phyloP scores from a whole-genome alignment of 1,139 yeast genomes.

The Suhomyces kunorum region DNA sequence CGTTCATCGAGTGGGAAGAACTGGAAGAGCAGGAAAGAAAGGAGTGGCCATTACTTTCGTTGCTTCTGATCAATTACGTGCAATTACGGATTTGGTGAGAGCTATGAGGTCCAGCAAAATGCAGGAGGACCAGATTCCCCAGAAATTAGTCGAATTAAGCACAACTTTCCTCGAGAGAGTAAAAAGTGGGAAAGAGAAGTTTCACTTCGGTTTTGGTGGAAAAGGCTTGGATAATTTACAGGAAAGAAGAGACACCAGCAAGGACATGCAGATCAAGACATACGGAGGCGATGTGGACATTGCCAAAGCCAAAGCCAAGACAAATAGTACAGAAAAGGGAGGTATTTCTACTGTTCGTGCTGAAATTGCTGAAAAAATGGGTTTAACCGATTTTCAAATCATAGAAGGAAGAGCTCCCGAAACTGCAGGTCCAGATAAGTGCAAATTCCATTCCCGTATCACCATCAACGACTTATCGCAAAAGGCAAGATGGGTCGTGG shows the following conservation, averaged over 20 bases:
- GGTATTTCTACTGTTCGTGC: slow-evolving; percentile 5
- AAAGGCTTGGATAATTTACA: slow-evolving; percentile 85
- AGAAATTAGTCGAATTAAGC: slow-evolving; percentile 54
- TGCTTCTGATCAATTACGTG: slow-evolving; percentile 61
- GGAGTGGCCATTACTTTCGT: slow-evolving; percentile 84
- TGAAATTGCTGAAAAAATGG: slow-evolving; percentile 24
- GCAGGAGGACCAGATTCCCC: slow-evolving; percentile 46
- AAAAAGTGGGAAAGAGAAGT: slow-evolving; percentile 67
- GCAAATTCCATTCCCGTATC: slow-evolving; percentile 69
- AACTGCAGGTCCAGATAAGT: slow-evolving; percentile 62
- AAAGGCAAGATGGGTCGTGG: slow-evolving; percentile 78
- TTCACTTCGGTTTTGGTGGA: slow-evolving; percentile 86
- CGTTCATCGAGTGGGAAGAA: slow-evolving; percentile 94
- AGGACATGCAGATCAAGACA: slow-evolving; percentile 50
- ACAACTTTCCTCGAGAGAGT: slow-evolving; percentile 60
- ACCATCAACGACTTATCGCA: slow-evolving; percentile 87
- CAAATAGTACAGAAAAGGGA: background rate
- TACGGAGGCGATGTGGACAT: slow-evolving; percentile 24
- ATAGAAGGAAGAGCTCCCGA: slow-evolving; percentile 60
- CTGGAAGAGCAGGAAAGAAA: slow-evolving; percentile 84
- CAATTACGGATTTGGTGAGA: slow-evolving; percentile 70
- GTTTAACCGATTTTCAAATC: slow-evolving; percentile 51
- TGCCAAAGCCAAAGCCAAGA: background rate
- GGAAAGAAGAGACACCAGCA: slow-evolving; percentile 59
- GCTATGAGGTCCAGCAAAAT: slow-evolving; percentile 61